Conservation (phyloP, 2,329 filamentous ascomycete species). For the Aplosporella prunicola region DNA sequence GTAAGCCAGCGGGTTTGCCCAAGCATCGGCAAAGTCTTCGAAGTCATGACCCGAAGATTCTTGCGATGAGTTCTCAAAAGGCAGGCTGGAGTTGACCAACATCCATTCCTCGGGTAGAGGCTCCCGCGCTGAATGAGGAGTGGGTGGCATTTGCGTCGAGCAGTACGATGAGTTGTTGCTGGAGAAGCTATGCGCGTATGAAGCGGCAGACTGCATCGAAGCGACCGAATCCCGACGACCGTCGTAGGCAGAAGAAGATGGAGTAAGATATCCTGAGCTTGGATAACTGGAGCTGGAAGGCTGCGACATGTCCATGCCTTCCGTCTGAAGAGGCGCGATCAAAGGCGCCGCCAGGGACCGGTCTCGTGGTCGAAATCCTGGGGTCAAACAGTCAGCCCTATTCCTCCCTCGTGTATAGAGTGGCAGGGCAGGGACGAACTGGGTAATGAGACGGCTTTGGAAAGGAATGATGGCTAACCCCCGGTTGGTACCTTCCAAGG, state of each 20-base stretch:
- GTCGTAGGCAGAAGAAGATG: constrained; percentile 20
- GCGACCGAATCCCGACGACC: constrained; percentile 22
- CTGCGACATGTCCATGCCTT: constrained; percentile 18
- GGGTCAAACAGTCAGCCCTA: constrained; percentile 8
- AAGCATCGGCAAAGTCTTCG: constrained; percentile 4
- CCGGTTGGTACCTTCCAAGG: constrained; percentile 1
- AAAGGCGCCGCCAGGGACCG: constrained; percentile 1
- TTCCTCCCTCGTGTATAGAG: background rate
- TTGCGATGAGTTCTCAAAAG: constrained; percentile 15
- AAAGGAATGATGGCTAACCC: constrained; percentile 8
- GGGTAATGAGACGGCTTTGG: constrained; percentile 7
- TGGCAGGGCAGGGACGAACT: constrained; percentile 6
- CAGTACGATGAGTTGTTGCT: constrained; percentile 10
- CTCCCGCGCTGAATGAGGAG: constrained; percentile 19
- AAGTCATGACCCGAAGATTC: constrained; percentile 1
- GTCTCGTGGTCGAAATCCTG: constrained; percentile 7
- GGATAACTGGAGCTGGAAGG: constrained; percentile 15
- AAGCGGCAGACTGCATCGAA: constrained; percentile 20
- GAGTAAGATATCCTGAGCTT: constrained; percentile 19
- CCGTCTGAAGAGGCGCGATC: constrained; percentile 9
- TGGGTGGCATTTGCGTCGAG: constrained; percentile 16
- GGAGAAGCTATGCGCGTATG: constrained; percentile 14
- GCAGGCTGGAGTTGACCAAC: constrained; percentile 12
- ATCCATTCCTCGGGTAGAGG: constrained; percentile 15
- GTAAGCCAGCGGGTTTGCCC: background rate